Evolutionary conservation across 805 yeast genomes (phyloP).

Genomic region (Kazachstania bromeliacearum): DNA sequence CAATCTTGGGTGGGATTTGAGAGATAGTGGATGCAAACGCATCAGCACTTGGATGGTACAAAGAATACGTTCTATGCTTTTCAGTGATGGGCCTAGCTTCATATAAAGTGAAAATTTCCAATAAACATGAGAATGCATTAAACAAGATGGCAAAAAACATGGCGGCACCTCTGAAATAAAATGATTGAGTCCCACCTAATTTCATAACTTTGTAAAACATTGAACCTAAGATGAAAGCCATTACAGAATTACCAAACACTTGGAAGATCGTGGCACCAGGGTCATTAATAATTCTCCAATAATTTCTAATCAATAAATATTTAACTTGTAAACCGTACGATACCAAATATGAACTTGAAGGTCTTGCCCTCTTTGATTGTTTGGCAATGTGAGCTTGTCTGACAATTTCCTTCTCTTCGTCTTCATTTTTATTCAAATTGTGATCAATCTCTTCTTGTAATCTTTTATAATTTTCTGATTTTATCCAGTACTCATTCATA

Average conservation of each 20-base stretch:
- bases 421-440: constrained; percentile 27
- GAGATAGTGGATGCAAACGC: constrained; percentile 45
- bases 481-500: constrained; percentile 50
- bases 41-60: constrained; percentile 53
- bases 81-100: constrained; percentile 51
- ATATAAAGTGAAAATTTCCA: constrained; percentile 47
- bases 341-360: constrained; percentile 45
- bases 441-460: constrained; percentile 39
- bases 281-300: constrained; percentile 42
- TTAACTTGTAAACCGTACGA: constrained; percentile 44
- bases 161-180: constrained; percentile 51
- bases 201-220: constrained; percentile 43
- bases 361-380: constrained; percentile 40
- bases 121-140: constrained; percentile 50
- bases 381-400: constrained; percentile 40
- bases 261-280: constrained; percentile 37
- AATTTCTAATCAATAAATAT: constrained; percentile 37
- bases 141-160: constrained; percentile 59
- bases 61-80: constrained; percentile 47
- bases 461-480: constrained; percentile 37
- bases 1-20: constrained; percentile 42
- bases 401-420: constrained; percentile 12
- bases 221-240: constrained; percentile 50
- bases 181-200: constrained; percentile 33
- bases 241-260: constrained; percentile 37